Evolutionary conservation across 257 asterid species (phyloP).

Genomic region (Fraxinus excelsior): DNA sequence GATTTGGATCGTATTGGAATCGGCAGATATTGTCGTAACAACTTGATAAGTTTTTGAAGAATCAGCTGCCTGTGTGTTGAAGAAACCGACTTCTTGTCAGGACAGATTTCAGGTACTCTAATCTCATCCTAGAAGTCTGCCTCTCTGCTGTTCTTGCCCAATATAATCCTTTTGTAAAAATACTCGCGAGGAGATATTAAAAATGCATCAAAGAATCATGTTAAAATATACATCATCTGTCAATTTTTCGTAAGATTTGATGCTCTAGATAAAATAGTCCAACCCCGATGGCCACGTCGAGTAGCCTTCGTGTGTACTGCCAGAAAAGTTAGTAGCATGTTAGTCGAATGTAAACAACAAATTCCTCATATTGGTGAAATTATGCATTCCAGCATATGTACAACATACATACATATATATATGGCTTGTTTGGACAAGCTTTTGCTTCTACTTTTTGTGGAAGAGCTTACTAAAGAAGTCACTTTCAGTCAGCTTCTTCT

Average conservation of each 20-base stretch:
- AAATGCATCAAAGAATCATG: conserved; percentile 8
- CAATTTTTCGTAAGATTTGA: background rate
- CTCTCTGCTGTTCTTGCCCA: conserved; percentile 97
- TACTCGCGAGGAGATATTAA: background rate
- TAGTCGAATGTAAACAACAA: background rate
- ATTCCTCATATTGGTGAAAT: background rate
- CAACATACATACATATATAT: too few species aligned
- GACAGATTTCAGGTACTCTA: conserved; percentile 76
- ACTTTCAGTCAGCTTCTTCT: too few species aligned
- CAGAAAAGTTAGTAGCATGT: background rate
- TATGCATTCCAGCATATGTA: background rate
- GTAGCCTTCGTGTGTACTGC: conserved; percentile 54
- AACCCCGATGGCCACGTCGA: conserved; percentile 72
- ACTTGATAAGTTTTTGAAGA: conserved; percentile 72
- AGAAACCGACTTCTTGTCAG: conserved; percentile 85
- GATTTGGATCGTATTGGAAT: conserved; percentile 64
- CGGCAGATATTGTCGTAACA: conserved; percentile 64
- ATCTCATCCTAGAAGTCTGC: conserved; percentile 82
- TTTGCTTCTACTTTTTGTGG: too few species aligned
- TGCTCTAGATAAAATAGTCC: conserved; percentile 51
- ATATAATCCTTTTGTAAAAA: conserved; percentile 67
- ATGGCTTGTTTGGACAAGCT: too few species aligned
- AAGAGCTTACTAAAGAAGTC: too few species aligned
- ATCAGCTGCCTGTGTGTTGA: conserved; percentile 68
- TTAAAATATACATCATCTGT: background rate